phyloP scores from a whole-genome alignment of 2,329 filamentous ascomycete genomes.

The Fusarium domesticum region DNA sequence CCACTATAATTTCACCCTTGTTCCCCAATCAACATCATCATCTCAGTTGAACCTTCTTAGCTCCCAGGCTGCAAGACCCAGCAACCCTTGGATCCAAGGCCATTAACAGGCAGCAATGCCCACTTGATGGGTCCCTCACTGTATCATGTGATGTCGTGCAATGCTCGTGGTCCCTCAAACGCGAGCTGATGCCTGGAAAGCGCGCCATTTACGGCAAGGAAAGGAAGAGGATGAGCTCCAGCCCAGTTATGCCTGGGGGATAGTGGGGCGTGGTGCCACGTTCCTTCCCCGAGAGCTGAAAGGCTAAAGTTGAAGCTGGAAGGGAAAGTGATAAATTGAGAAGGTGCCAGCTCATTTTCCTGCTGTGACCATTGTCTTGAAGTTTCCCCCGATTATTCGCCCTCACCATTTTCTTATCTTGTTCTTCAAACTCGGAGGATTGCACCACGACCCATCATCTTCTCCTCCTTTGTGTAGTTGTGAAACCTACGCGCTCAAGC shows the following conservation, averaged over 20 bases:
- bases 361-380: constrained; percentile 3
- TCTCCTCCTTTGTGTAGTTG: not conserved
- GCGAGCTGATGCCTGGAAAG: constrained; percentile 27
- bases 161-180: constrained; percentile 20
- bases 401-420: not conserved
- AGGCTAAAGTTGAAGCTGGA: not conserved
- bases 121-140: not conserved
- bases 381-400: not conserved
- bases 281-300: constrained; percentile 3
- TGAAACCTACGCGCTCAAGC: constrained; percentile 8
- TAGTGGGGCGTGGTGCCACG: constrained; percentile 4
- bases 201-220: constrained; percentile 10
- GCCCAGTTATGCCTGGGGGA: constrained; percentile 4
- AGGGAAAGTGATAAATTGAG: not conserved
- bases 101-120: constrained; percentile 17
- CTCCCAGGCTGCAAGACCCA: too few relatives aligned
- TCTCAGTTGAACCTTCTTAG: too few relatives aligned
- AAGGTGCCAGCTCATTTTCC: constrained; percentile 1
- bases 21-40: too few relatives aligned
- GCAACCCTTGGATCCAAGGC: constrained; percentile 9
- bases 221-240: not conserved
- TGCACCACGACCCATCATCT: constrained; percentile 2
- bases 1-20: too few relatives aligned
- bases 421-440: too few relatives aligned
- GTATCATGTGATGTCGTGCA: constrained; percentile 30